Evolutionary conservation across 371 early-diverging fungal genomes (phyloP), one percentile per base, ranked within the genome.

Genomic region (Rhizopus microsporus): DNA sequence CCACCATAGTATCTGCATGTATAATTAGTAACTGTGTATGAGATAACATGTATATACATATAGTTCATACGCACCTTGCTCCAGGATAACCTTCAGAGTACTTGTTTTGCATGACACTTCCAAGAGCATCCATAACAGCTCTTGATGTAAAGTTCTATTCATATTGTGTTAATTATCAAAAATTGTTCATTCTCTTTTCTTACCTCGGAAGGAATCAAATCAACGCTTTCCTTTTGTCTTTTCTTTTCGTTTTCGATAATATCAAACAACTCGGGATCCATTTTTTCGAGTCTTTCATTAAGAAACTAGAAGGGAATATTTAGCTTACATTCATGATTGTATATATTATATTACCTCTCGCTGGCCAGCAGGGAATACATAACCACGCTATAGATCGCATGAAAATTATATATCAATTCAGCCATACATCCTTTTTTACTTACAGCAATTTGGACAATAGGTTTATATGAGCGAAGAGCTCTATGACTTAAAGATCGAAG

Each of bases 41-140:
- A 47, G 35, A 37, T 12, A 47, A 35, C 5, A 47, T 47, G 12
- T 37, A 5, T 5, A 37, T 37, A 12, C 13, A 16, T 34, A n/a
- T 57, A 23, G 23, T 23, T 23, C 23, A 23, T 23, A 23, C 2
- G 23, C 76, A 88, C 77, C 98, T 89, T 35, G 94, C 96, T 35
- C 93, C 93, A 9, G 97, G 97, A 79, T 96, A 97, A 37, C 99
- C 99, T 81, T 99, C 99, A 9, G 98, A 97, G 82, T 99, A 99
- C 80, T 99, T 99, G 91, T 99, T 99, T 75, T 97, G 97, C 89
- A 99, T 94, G 34, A 96, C 87, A 12, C 99, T 98, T 46, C 98
- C 98, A 51, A 96, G 85, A 30, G 97, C 97, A 50, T 95, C 91
- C 94, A 98, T 94, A 39, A 99, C 99, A 6, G 96, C 88, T 57